Evolutionary conservation across 768 basidiomycete species (phyloP).

Genomic region (Terana coerulea): DNA sequence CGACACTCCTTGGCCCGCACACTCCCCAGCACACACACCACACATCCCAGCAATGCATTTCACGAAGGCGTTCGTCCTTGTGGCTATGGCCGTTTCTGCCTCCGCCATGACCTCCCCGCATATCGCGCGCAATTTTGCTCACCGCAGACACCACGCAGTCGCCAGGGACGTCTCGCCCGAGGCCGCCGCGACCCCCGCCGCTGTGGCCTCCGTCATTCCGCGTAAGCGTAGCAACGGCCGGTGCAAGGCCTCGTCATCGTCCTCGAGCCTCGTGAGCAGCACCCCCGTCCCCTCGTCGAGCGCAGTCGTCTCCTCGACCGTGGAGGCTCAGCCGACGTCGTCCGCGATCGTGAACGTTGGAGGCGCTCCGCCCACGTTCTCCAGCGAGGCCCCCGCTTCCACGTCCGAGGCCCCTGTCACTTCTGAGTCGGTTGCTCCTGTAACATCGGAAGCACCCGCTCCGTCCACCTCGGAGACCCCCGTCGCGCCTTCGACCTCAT

Average conservation of each 20-base stretch:
- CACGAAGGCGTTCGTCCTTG: constrained; percentile 39
- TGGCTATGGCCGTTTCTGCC: constrained; percentile 39
- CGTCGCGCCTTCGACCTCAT: neutral
- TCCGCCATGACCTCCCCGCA: constrained; percentile 37
- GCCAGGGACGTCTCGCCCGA: constrained; percentile 38
- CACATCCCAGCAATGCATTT: constrained; percentile 33
- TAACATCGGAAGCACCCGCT: neutral
- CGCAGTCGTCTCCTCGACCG: neutral
- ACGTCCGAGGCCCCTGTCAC: neutral
- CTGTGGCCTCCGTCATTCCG: constrained; percentile 8
- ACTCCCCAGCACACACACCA: constrained; percentile 3
- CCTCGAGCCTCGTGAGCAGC: constrained; percentile 7
- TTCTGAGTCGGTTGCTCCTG: constrained; percentile 4
- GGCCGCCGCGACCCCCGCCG: constrained; percentile 10
- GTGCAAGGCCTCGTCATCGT: constrained; percentile 18
- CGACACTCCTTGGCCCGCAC: constrained; percentile 2
- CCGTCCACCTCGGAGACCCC: constrained; percentile 5
- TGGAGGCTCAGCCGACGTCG: constrained; percentile 20
- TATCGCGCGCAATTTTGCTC: constrained; percentile 31
- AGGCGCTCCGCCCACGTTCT: constrained; percentile 5
- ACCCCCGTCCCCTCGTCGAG: constrained; percentile 6
- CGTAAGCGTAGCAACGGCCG: constrained; percentile 16
- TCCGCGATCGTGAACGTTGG: constrained; percentile 13
- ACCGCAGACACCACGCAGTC: constrained; percentile 42
- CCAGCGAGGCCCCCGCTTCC: neutral